Percentiles rank a stretch among this genome's conserved stretches.
phyloP scores from a whole-genome alignment of 169 alveolate genomes.

The Eimeria zaria region DNA sequence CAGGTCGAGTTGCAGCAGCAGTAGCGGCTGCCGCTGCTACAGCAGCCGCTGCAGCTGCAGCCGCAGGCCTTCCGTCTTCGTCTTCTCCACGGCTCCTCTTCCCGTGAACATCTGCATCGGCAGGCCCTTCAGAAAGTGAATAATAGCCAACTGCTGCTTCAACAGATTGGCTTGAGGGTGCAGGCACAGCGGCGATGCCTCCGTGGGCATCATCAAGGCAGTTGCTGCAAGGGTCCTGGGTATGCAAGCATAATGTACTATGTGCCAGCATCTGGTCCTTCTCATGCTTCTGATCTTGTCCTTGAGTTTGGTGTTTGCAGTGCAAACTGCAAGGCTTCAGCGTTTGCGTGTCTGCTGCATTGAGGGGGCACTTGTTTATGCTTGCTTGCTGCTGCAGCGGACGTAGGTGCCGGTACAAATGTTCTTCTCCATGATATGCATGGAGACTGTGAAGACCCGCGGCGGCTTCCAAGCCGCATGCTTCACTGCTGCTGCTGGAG shows the following conservation, averaged over 20 bases:
- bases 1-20: too few species aligned
- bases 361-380: neutral
- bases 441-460: neutral
- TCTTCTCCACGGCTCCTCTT: neutral
- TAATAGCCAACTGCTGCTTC: neutral
- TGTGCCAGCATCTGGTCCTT: conserved; percentile 1
- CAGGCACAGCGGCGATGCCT: neutral
- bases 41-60: neutral
- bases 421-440: neutral
- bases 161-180: neutral
- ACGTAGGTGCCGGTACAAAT: neutral
- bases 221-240: neutral
- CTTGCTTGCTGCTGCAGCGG: neutral
- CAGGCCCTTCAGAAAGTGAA: neutral
- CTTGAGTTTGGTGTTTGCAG: neutral
- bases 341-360: neutral
- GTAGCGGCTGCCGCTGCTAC: neutral
- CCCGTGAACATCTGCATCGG: neutral
- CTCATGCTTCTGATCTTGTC: neutral
- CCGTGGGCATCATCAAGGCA: neutral
- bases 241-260: neutral
- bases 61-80: neutral
- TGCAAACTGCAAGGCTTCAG: neutral
- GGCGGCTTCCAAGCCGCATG: neutral
- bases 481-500: neutral